phyloP scores from a whole-genome alignment of 2,329 filamentous ascomycete genomes.

The Cladosporium colombiae region DNA sequence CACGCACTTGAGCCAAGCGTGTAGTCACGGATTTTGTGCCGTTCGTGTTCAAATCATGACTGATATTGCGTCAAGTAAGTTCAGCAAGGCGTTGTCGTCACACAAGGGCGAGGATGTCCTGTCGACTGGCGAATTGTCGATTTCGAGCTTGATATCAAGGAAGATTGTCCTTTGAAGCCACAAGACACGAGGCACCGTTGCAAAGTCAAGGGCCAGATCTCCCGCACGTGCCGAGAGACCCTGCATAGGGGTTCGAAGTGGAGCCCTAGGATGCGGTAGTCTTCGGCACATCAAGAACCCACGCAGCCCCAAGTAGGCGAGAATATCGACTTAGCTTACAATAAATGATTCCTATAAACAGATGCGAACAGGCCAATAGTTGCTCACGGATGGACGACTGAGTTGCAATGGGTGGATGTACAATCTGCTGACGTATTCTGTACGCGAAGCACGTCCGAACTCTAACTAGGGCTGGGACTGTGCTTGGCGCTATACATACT shows the following conservation, averaged over 20 bases:
- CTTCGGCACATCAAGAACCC: neutral
- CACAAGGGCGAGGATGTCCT: neutral
- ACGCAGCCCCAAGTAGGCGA: neutral
- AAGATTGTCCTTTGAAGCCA: neutral
- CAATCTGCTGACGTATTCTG: neutral
- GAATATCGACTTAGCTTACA: neutral
- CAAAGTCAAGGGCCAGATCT: neutral
- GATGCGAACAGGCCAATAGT: neutral
- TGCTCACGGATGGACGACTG: neutral
- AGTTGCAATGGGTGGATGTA: neutral
- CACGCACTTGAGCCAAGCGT: neutral
- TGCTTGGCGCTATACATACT: slow-evolving; percentile 48
- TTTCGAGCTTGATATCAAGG: neutral
- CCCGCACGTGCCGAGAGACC: neutral
- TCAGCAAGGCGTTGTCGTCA: neutral
- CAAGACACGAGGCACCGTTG: neutral
- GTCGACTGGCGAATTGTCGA: neutral
- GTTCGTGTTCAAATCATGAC: neutral
- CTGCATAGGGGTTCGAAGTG: neutral
- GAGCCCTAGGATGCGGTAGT: neutral
- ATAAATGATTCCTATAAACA: neutral
- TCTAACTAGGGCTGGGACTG: neutral
- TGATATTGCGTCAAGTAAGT: neutral
- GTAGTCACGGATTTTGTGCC: neutral
- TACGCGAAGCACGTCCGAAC: neutral